Evolutionary conservation across 2,329 filamentous ascomycete species (phyloP).

Genomic region (Arthrobotrys conoides): DNA sequence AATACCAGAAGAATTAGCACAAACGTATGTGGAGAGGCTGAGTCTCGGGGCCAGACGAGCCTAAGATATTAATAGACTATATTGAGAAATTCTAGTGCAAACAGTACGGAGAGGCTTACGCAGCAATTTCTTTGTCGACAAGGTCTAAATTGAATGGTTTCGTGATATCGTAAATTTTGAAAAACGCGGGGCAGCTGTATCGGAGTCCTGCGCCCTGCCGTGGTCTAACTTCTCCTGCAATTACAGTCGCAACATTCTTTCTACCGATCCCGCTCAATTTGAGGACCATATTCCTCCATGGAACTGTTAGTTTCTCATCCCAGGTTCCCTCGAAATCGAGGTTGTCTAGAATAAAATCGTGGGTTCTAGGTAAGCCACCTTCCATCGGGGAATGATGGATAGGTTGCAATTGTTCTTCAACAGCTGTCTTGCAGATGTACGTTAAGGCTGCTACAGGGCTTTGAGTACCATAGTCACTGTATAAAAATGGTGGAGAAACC

Average conservation of each 20-base stretch:
- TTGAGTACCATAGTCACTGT: not conserved
- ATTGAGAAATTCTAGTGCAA: too few relatives aligned
- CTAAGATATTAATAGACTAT: too few relatives aligned
- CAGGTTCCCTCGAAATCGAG: not conserved
- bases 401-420: not conserved
- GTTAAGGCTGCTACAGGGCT: not conserved
- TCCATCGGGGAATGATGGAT: not conserved
- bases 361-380: not conserved
- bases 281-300: slow-evolving; percentile 1
- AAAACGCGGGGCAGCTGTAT: slow-evolving; percentile 1
- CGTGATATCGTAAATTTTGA: slow-evolving; percentile 36
- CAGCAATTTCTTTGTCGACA: slow-evolving; percentile 22
- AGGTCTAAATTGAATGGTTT: not conserved
- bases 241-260: slow-evolving; percentile 15
- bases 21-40: not conserved
- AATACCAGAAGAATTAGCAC: not conserved
- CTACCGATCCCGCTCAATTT: not conserved
- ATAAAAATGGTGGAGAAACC: not conserved
- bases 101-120: slow-evolving; percentile 4
- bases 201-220: not conserved
- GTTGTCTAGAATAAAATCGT: not conserved
- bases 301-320: not conserved
- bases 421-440: not conserved
- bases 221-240: not conserved
- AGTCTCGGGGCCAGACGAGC: too few relatives aligned